Evolutionary conservation across 2,329 filamentous ascomycete genomes (phyloP).

Genomic region (Fusarium transvaalense): DNA sequence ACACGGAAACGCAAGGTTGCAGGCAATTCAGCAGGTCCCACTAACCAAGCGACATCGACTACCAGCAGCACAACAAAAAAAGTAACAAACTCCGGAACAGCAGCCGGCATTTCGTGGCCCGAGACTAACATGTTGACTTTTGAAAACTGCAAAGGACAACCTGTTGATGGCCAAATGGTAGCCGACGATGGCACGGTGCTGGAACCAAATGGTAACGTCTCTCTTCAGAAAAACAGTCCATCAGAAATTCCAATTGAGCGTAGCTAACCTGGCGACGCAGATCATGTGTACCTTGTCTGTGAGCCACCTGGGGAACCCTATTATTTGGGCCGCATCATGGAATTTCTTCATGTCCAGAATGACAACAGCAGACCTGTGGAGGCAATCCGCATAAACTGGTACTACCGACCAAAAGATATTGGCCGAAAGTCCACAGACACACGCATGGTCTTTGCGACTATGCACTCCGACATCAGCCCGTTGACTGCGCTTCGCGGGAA

Average conservation of each 20-base stretch:
- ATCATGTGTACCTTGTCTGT: slow-evolving; percentile 94
- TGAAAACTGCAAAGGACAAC: slow-evolving; percentile 74
- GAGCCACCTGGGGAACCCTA: slow-evolving; percentile 98
- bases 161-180: slow-evolving; percentile 82
- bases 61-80: slow-evolving; percentile 44
- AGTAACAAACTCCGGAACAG: slow-evolving; percentile 49
- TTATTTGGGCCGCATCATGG: slow-evolving; percentile 98
- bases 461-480: slow-evolving; percentile 98
- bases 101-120: slow-evolving; percentile 59
- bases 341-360: slow-evolving; percentile 89
- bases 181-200: slow-evolving; percentile 92
- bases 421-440: slow-evolving; percentile 92
- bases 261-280: slow-evolving; percentile 58
- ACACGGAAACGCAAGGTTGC: slow-evolving; percentile 90
- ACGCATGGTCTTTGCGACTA: slow-evolving; percentile 91
- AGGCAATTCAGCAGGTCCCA: slow-evolving; percentile 45
- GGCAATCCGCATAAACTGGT: slow-evolving; percentile 95
- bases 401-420: slow-evolving; percentile 96
- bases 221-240: slow-evolving; percentile 33
- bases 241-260: slow-evolving; percentile 41
- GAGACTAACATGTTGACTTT: slow-evolving; percentile 93
- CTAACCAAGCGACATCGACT: slow-evolving; percentile 37
- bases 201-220: slow-evolving; percentile 79
- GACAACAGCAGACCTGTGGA: slow-evolving; percentile 81
- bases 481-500: slow-evolving; percentile 93